phyloP scores from a whole-genome alignment of 768 basidiomycete species.

The Lactarius psammicola region DNA sequence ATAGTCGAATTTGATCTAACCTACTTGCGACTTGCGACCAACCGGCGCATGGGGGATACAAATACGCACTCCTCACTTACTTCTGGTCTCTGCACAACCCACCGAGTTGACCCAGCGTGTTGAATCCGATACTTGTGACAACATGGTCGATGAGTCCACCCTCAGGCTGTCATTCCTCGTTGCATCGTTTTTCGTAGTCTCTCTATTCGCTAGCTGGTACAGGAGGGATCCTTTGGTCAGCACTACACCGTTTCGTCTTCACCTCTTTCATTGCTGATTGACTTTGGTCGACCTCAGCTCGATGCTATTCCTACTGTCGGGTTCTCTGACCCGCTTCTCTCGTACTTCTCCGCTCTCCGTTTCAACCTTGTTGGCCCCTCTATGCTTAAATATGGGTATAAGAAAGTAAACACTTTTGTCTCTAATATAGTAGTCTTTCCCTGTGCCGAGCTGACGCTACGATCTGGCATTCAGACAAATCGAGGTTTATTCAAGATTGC shows the following conservation, averaged over 20 bases:
- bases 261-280: background rate
- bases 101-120: background rate
- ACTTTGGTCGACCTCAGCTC: background rate
- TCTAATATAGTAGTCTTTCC: background rate
- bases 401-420: background rate
- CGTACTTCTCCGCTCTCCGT: background rate
- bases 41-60: too few relatives aligned
- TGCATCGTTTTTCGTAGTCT: background rate
- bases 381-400: background rate
- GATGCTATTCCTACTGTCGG: background rate
- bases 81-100: background rate
- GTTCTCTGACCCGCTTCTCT: background rate
- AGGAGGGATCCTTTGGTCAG: background rate
- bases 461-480: background rate
- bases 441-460: background rate
- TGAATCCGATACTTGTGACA: background rate
- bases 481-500: background rate
- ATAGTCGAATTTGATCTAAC: too few relatives aligned
- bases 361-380: background rate
- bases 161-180: background rate
- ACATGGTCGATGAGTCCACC: slow-evolving; percentile 5
- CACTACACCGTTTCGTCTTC: background rate
- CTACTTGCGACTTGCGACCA: too few relatives aligned
- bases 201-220: background rate
- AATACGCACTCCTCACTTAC: background rate